Conservation (phyloP, 495 filamentous ascomycete species). For the Penicillium alfredii region DNA sequence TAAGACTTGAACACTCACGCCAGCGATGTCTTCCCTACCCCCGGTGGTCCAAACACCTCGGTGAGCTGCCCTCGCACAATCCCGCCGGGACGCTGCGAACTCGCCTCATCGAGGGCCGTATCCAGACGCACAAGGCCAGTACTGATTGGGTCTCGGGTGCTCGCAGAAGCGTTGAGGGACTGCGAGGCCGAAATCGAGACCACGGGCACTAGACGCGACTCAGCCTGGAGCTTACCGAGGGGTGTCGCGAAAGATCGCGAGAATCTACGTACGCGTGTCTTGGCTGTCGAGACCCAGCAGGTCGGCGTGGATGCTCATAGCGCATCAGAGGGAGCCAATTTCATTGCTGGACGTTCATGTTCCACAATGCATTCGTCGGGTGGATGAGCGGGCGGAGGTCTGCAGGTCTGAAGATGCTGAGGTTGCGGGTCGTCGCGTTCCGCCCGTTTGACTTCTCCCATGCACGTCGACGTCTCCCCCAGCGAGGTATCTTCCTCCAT, state of each 20-base stretch:
- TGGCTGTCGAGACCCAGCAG: conserved; percentile 27
- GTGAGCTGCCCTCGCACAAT: conserved; percentile 72
- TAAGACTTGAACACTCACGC: conserved; percentile 46
- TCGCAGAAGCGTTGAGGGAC: conserved; percentile 61
- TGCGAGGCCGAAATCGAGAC: conserved; percentile 86
- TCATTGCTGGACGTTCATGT: too few relatives aligned
- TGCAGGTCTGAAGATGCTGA: too few relatives aligned
- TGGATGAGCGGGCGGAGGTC: too few relatives aligned
- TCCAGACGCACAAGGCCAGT: conserved; percentile 65
- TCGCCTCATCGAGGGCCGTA: conserved; percentile 31
- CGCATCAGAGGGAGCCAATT: conserved; percentile 8
- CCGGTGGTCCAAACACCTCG: conserved; percentile 85
- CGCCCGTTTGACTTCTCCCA: conserved; percentile 1
- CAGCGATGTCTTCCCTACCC: conserved; percentile 79
- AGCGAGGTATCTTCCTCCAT: too few relatives aligned
- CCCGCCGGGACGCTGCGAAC: conserved; percentile 23
- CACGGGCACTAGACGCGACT: conserved; percentile 45
- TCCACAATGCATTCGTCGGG: not conserved
- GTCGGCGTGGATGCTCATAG: conserved; percentile 27
- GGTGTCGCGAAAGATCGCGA: not conserved
- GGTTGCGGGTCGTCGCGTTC: too few relatives aligned
- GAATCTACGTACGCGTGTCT: conserved; percentile 23
- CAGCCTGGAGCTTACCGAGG: not conserved
- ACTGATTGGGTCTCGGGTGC: conserved; percentile 46
- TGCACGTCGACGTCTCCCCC: not conserved